A percentile compares a stretch with the other conserved stretches of the same genome.
phyloP scores from a whole-genome alignment of 495 filamentous ascomycete species.

The Aspergillus coremiiformis region DNA sequence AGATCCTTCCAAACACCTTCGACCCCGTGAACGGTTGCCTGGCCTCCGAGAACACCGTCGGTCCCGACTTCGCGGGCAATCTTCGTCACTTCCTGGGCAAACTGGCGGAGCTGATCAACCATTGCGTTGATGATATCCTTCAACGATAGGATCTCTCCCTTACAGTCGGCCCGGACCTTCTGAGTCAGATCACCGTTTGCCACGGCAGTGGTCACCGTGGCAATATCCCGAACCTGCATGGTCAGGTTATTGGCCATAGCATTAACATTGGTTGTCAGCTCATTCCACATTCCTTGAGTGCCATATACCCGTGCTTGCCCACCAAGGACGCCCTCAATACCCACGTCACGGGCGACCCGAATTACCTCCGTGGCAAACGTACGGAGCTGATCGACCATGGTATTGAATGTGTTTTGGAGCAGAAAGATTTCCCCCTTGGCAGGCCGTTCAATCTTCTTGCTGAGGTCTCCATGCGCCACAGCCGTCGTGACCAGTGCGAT shows the following conservation, averaged over 20 bases:
- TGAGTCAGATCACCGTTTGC: conserved; percentile 94
- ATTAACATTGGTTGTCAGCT: conserved; percentile 96
- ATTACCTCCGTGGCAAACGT: conserved; percentile 98
- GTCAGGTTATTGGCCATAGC: conserved; percentile 98
- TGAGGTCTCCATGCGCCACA: conserved; percentile 92
- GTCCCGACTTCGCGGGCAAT: conserved; percentile 96
- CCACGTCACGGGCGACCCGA: conserved; percentile 91
- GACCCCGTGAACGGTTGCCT: conserved; percentile 94
- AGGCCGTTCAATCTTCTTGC: conserved; percentile 92
- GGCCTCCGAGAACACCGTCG: conserved; percentile 88
- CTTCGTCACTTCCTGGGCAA: conserved; percentile 95
- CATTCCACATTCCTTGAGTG: conserved; percentile 84
- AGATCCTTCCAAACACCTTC: conserved; percentile 97
- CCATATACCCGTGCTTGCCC: conserved; percentile 95
- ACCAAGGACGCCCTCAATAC: conserved; percentile 95
- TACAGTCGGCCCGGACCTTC: conserved; percentile 93
- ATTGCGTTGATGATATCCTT: conserved; percentile 98
- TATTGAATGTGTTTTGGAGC: conserved; percentile 96
- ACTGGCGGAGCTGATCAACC: conserved; percentile 96
- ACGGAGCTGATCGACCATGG: conserved; percentile 96
- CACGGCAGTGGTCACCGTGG: conserved; percentile 93
- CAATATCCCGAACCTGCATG: conserved; percentile 96
- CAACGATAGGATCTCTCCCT: conserved; percentile 89
- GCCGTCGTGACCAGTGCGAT: conserved; percentile 95
- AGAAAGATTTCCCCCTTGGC: conserved; percentile 94